phyloP scores from a whole-genome alignment of 2,329 filamentous ascomycete species.

The Epichloe amarillans region DNA sequence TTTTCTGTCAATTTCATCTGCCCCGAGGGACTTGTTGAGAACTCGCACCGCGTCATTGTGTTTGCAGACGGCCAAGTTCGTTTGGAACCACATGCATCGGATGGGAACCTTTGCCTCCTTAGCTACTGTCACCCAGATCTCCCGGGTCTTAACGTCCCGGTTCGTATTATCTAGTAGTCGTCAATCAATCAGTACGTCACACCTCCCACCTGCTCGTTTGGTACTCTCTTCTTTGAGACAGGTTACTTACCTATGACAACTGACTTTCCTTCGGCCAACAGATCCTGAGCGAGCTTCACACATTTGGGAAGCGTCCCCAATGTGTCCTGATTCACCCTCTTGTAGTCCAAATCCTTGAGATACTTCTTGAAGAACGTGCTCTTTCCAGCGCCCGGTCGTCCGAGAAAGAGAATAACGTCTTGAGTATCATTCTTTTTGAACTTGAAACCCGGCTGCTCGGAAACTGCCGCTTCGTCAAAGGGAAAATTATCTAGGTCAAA shows the following conservation, averaged over 20 bases:
- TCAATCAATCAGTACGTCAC: neutral
- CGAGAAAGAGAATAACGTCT: constrained; percentile 77
- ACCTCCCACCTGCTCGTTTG: neutral
- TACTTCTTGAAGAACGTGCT: constrained; percentile 78
- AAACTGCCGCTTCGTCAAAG: constrained; percentile 17
- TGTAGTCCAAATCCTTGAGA: constrained; percentile 66
- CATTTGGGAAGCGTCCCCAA: constrained; percentile 62
- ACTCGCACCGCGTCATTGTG: constrained; percentile 83
- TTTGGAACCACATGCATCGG: constrained; percentile 75
- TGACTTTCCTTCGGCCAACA: constrained; percentile 50
- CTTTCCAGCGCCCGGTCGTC: constrained; percentile 81
- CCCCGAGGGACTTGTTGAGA: constrained; percentile 60
- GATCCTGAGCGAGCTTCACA: constrained; percentile 56
- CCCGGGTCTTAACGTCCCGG: constrained; percentile 61
- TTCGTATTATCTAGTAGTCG: constrained; percentile 76
- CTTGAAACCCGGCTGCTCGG: constrained; percentile 21
- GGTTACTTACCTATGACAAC: constrained; percentile 59
- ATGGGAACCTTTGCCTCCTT: constrained; percentile 58
- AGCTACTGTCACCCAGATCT: constrained; percentile 67
- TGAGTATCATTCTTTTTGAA: constrained; percentile 52
- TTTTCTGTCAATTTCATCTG: constrained; percentile 50
- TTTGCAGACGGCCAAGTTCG: constrained; percentile 53
- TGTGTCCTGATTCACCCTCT: constrained; percentile 79
- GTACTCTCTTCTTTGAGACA: constrained; percentile 6
- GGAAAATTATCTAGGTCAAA: constrained; percentile 57